These are phyloP conservation scores for Neoarthrinium moseri DNA, from an alignment of 2,329 filamentous ascomycete genomes.

Conservation along the genomic window DNA sequence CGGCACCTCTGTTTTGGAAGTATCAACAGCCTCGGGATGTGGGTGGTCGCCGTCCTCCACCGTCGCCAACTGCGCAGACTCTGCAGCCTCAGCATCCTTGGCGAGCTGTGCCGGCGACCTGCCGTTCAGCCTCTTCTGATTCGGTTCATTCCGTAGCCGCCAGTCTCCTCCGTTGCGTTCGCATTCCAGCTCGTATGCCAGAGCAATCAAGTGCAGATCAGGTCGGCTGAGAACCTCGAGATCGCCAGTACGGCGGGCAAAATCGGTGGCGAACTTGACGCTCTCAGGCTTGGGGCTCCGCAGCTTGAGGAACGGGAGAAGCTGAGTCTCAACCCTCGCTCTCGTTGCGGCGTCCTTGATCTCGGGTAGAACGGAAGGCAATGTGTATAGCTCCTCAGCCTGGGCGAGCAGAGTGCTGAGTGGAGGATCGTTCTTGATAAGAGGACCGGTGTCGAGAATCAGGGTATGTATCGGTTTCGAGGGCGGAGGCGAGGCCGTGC, in stretches of 20 bases:
- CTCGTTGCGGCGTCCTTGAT: conserved; percentile 84
- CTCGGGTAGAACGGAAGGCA: conserved; percentile 82
- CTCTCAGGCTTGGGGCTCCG: conserved; percentile 74
- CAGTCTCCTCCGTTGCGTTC: conserved; percentile 89
- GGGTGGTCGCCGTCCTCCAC: too few species aligned
- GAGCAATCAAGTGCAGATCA: conserved; percentile 84
- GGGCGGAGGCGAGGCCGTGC: background rate
- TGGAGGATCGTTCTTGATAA: conserved; percentile 89
- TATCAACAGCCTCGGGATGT: background rate
- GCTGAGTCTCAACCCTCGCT: conserved; percentile 75
- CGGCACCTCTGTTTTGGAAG: background rate
- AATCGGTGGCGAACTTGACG: conserved; percentile 76
- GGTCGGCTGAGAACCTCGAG: conserved; percentile 82
- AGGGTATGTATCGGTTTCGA: conserved; percentile 9
- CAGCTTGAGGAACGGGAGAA: conserved; percentile 81
- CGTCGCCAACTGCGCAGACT: background rate
- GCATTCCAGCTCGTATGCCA: conserved; percentile 93
- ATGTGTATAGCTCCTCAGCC: conserved; percentile 76
- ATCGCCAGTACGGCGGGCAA: conserved; percentile 88
- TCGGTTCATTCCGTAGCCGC: conserved; percentile 75
- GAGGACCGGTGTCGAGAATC: conserved; percentile 14
- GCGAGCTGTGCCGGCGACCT: conserved; percentile 54
- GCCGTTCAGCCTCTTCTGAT: conserved; percentile 76
- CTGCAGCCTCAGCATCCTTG: conserved; percentile 26
- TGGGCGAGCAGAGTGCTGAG: conserved; percentile 78